A percentile compares a stretch with the other conserved stretches of the same genome.
Evolutionary conservation across 2,329 filamentous ascomycete genomes (phyloP).

Genomic region (Cryphonectria parasitica): DNA sequence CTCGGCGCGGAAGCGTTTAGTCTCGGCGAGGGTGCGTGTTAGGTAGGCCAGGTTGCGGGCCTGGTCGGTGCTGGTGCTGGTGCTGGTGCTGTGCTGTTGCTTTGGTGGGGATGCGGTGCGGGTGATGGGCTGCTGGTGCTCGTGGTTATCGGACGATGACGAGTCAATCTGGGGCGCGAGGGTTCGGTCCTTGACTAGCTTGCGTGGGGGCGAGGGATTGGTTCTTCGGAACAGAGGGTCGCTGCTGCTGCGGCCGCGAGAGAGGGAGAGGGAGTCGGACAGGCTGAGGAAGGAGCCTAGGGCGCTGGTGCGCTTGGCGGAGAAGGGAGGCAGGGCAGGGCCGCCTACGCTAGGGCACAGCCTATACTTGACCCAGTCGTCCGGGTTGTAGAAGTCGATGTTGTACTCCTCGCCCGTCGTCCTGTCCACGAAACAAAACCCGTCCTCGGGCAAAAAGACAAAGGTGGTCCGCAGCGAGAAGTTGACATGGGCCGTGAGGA

Average conservation of each 20-base stretch:
- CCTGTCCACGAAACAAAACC: conserved; percentile 85
- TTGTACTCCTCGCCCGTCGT: conserved; percentile 78
- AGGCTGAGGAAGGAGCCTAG: conserved; percentile 53
- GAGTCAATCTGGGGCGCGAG: conserved; percentile 54
- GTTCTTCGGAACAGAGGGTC: conserved; percentile 36
- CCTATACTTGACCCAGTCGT: conserved; percentile 78
- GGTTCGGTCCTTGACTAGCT: conserved; percentile 41
- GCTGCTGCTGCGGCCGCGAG: conserved; percentile 49
- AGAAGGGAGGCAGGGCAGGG: conserved; percentile 64
- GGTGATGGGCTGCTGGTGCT: conserved; percentile 31
- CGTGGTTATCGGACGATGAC: conserved; percentile 31
- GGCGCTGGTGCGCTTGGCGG: conserved; percentile 41
- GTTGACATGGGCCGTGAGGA: conserved; percentile 90
- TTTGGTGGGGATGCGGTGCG: conserved; percentile 25
- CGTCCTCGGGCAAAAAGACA: conserved; percentile 82
- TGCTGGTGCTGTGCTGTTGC: conserved; percentile 7
- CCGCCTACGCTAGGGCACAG: conserved; percentile 74
- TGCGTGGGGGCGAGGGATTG: conserved; percentile 35
- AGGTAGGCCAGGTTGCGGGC: conserved; percentile 67
- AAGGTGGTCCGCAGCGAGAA: conserved; percentile 89
- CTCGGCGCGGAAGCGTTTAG: conserved; percentile 76
- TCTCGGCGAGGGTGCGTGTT: conserved; percentile 70
- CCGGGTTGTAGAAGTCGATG: conserved; percentile 80
- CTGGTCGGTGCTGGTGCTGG: conserved; percentile 48
- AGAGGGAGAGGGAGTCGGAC: conserved; percentile 47